These are phyloP conservation scores for Penicillium daleae DNA, from an alignment of 495 filamentous ascomycete species.

Conservation along the genomic window DNA sequence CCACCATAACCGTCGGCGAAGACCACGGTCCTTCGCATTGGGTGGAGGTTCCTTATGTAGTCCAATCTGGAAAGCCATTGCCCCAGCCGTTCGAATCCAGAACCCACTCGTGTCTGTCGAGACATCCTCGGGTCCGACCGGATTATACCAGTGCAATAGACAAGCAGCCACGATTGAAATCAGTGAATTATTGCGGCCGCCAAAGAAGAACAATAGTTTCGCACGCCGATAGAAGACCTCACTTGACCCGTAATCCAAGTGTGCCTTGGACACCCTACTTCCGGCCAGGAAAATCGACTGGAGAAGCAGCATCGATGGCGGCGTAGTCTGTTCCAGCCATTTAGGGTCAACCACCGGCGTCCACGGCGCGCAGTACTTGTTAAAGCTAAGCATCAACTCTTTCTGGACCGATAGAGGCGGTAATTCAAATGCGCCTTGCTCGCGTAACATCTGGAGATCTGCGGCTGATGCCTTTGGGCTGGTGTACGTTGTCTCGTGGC, in stretches of 20 bases:
- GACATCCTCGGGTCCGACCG: slow-evolving; percentile 35
- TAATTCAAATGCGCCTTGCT: slow-evolving; percentile 35
- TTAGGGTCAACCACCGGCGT: slow-evolving; percentile 34
- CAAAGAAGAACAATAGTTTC: slow-evolving; percentile 37
- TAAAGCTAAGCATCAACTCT: slow-evolving; percentile 32
- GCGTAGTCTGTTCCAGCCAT: slow-evolving; percentile 29
- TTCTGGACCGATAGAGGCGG: slow-evolving; percentile 31
- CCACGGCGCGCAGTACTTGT: slow-evolving; percentile 34
- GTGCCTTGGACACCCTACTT: slow-evolving; percentile 33
- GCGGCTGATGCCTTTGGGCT: slow-evolving; percentile 30
- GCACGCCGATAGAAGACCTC: slow-evolving; percentile 37
- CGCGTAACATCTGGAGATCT: slow-evolving; percentile 33
- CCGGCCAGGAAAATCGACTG: slow-evolving; percentile 35
- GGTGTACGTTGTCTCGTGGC: slow-evolving; percentile 33
- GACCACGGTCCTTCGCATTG: slow-evolving; percentile 29
- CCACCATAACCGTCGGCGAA: slow-evolving; percentile 36
- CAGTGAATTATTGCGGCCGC: slow-evolving; percentile 31
- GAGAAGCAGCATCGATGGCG: slow-evolving; percentile 33
- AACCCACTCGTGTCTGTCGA: slow-evolving; percentile 38
- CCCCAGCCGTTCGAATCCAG: slow-evolving; percentile 36
- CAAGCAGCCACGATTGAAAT: slow-evolving; percentile 38
- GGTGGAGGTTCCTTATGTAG: slow-evolving; percentile 34
- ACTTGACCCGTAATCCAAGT: slow-evolving; percentile 35
- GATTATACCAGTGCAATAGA: slow-evolving; percentile 37
- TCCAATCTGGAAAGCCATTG: slow-evolving; percentile 38